These are phyloP conservation scores for Saksenaea oblongispora DNA, from an alignment of 371 early-diverging fungal genomes.

Conservation along the genomic window DNA sequence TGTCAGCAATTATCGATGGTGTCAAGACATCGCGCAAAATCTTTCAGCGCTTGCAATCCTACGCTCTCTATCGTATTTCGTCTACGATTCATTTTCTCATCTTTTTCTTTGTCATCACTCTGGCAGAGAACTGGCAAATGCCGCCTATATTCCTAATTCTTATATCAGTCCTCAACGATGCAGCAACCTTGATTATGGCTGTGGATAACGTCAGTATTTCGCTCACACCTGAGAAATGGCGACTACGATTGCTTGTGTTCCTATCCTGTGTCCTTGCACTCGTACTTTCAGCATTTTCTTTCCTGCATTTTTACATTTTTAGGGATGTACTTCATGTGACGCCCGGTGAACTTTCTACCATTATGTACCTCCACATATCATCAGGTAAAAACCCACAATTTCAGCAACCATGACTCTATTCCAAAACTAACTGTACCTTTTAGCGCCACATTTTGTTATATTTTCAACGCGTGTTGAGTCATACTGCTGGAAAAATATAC, in stretches of 20 bases:
- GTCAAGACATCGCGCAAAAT: constrained; percentile 83
- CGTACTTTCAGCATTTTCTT: constrained; percentile 74
- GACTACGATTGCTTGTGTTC: constrained; percentile 80
- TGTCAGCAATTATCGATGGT: constrained; percentile 88
- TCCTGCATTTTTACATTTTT: constrained; percentile 82
- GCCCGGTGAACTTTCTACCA: constrained; percentile 58
- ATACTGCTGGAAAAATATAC: constrained; percentile 87
- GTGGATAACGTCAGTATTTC: constrained; percentile 90
- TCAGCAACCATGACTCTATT: background rate
- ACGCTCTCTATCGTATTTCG: constrained; percentile 89
- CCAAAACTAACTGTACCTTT: background rate
- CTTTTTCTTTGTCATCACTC: constrained; percentile 89
- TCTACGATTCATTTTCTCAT: constrained; percentile 91
- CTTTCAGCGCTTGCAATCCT: constrained; percentile 89
- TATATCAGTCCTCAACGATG: constrained; percentile 87
- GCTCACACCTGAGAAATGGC: constrained; percentile 84
- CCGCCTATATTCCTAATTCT: constrained; percentile 83
- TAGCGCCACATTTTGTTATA: constrained; percentile 93
- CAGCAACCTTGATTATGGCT: constrained; percentile 90
- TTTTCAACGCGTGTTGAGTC: constrained; percentile 93
- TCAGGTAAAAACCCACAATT: constrained; percentile 49
- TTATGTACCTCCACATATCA: constrained; percentile 92
- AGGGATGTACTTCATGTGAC: constrained; percentile 56
- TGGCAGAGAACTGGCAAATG: constrained; percentile 81
- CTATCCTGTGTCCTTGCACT: constrained; percentile 76